These are phyloP conservation scores for Primulina eburnea DNA, from an alignment of 257 asterid species.

Conservation along the genomic window DNA sequence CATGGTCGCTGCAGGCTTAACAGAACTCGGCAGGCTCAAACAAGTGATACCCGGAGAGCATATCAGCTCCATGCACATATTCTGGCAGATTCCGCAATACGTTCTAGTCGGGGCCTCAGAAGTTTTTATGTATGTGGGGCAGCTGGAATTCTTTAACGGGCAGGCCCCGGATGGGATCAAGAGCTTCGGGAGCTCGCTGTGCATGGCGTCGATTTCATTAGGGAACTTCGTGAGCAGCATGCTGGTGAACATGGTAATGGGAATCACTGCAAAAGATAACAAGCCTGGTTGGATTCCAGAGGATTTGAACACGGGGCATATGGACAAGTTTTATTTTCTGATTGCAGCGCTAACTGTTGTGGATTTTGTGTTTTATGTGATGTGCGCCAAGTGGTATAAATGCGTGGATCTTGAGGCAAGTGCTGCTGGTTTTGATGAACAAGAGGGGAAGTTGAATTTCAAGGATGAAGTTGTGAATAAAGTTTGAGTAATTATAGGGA, in stretches of 20 bases:
- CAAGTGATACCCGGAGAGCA: constrained; percentile 31
- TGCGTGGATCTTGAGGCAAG: constrained; percentile 24
- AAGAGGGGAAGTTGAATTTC: neutral
- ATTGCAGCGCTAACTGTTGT: constrained; percentile 43
- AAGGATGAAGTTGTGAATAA: constrained; percentile 20
- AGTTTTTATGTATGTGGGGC: constrained; percentile 82
- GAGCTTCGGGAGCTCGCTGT: constrained; percentile 72
- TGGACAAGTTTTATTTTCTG: constrained; percentile 64
- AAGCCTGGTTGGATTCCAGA: constrained; percentile 70
- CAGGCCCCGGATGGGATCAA: constrained; percentile 85
- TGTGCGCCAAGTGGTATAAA: constrained; percentile 60
- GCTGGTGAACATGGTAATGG: constrained; percentile 63
- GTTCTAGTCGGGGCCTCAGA: constrained; percentile 76
- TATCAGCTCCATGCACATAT: constrained; percentile 45
- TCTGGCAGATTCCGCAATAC: constrained; percentile 79
- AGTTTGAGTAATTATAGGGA: constrained; percentile 25
- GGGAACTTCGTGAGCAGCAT: constrained; percentile 71
- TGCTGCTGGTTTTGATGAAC: neutral
- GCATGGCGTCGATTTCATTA: constrained; percentile 77
- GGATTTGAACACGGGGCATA: constrained; percentile 51
- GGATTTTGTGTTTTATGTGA: constrained; percentile 45
- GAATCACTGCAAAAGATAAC: constrained; percentile 35
- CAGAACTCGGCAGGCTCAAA: constrained; percentile 45
- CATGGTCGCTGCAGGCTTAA: constrained; percentile 62
- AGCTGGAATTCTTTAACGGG: constrained; percentile 66